These are phyloP conservation scores for Camelina neglecta DNA, from an alignment of 345 rosid genomes.

Conservation along the genomic window DNA sequence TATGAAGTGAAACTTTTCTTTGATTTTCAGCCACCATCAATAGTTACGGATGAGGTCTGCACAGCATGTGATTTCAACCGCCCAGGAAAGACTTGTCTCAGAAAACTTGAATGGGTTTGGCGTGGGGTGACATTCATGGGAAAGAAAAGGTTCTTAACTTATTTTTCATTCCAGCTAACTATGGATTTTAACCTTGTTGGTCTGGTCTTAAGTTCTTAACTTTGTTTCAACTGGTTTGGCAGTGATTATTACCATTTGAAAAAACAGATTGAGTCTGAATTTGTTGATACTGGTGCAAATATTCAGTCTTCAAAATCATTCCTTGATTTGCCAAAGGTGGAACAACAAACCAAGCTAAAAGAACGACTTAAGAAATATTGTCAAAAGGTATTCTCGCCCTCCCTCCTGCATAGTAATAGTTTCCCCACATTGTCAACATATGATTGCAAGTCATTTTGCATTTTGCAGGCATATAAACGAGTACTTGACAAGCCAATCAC, in stretches of 20 bases:
- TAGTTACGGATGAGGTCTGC: constrained; percentile 88
- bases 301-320: constrained; percentile 74
- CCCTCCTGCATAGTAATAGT: constrained; percentile 12
- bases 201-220: constrained; percentile 30
- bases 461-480: constrained; percentile 74
- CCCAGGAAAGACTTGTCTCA: constrained; percentile 89
- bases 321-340: constrained; percentile 82
- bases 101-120: constrained; percentile 99
- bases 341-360: constrained; percentile 77
- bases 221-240: constrained; percentile 44
- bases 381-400: constrained; percentile 66
- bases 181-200: constrained; percentile 31
- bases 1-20: constrained; percentile 9
- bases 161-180: constrained; percentile 10
- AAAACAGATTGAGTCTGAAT: constrained; percentile 94
- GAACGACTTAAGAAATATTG: constrained; percentile 87
- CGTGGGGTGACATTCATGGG: constrained; percentile 92
- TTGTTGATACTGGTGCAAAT: constrained; percentile 65
- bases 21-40: constrained; percentile 84
- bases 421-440: constrained; percentile 27
- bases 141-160: constrained; percentile 71
- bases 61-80: constrained; percentile 98
- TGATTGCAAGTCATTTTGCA: constrained; percentile 36
- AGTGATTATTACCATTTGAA: constrained; percentile 94
- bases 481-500: constrained; percentile 86